Evolutionary conservation across 2,329 filamentous ascomycete genomes (phyloP).

Genomic region (Phialophora chinensis): DNA sequence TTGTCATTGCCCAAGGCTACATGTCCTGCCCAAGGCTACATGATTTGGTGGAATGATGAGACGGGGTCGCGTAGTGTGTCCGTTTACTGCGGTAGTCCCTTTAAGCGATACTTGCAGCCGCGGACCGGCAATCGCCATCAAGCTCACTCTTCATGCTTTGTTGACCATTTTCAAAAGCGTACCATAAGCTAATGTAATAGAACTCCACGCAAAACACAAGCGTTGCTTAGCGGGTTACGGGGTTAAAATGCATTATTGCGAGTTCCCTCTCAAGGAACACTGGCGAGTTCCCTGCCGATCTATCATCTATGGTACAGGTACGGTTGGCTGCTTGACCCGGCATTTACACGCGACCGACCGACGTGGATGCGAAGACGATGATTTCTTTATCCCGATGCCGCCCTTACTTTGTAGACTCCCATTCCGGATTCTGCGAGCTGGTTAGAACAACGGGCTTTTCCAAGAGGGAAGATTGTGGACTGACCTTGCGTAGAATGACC

Average conservation of each 20-base stretch:
- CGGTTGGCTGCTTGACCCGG: conserved; percentile 5
- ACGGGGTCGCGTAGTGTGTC: no score
- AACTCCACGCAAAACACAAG: no score
- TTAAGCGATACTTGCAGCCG: no score
- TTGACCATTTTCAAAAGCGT: no score
- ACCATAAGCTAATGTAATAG: no score
- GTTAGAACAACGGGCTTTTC: conserved; percentile 38
- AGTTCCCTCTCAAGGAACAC: background rate
- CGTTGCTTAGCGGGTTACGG: background rate
- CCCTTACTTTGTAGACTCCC: conserved; percentile 48
- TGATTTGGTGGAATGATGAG: no score
- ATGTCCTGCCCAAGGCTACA: no score
- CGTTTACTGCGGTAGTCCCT: no score
- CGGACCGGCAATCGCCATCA: no score
- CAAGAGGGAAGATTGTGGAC: conserved; percentile 40
- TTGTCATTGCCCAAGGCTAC: no score
- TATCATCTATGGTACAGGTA: conserved; percentile 24
- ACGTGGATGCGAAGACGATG: background rate
- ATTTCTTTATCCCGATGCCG: background rate
- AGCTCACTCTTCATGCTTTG: no score
- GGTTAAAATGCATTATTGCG: background rate
- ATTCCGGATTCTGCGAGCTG: conserved; percentile 52
- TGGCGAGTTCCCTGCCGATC: background rate
- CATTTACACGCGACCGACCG: background rate
- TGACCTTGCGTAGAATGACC: conserved; percentile 95